Evolutionary conservation across 108 stramenopile genomes (phyloP), one percentile per base, ranked within the genome.

Genomic region (Aurantiochytrium sp.): DNA sequence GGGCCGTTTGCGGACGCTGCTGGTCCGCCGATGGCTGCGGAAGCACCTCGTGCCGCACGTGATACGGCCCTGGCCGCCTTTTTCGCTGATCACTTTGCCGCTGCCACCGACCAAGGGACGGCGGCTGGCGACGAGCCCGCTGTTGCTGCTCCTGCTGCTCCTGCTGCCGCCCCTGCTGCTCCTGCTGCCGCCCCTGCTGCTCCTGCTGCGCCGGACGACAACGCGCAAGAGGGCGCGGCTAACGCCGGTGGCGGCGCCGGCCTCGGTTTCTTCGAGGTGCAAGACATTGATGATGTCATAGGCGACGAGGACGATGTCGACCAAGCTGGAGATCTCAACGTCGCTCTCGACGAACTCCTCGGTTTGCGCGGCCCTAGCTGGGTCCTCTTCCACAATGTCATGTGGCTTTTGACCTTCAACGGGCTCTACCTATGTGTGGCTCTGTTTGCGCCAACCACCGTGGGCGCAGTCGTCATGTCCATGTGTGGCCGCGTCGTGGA

Each of bases 351-450:
- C 39, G 73, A 81, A n/a, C 73, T 81, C 27, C 45, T 81, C 17
- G 73, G 73, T 19, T 24, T 81, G 24, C 73, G 73, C 24, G 73
- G 73, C 15, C 73, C 73, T 12, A 48, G 73, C 73, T 81, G 73
- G 73, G 73, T 81, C 0, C 73, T 81, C 27, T 81, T 81, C 24
- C 73, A 81, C 73, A 81, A 81, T 81, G 73, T 81, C 39, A 41
- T 81, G 73, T 81, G 73, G 73, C 73, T 81, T 24, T 48, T 81
- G 42, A 81, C 73, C 3, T 81, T 81, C 32, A 81, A 81, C 24
- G 73, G 73, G 12, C 45, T 81, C 1, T 81, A 81, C 32, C 24
- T 81, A 41, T 81, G 73, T 24, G 73, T 81, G 73, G 73, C 73
- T 6, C 73, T 81, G 10, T 81, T 81, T 30, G 73, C 73, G 36